Conservation (phyloP, 495 filamentous ascomycete genomes). For the Penicillium tannophilum region DNA sequence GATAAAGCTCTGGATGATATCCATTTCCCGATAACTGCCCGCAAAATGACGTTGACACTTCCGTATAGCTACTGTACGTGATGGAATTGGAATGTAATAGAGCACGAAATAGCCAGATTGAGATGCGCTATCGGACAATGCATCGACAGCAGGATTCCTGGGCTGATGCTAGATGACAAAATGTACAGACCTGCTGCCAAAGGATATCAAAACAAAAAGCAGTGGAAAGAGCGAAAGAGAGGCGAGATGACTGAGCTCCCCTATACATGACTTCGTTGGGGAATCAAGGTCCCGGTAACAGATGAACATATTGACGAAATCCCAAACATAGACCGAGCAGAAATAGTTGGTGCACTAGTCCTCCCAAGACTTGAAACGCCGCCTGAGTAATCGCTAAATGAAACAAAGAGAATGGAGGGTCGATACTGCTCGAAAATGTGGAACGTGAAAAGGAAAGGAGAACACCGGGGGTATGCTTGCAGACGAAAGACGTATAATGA, state of each 20-base stretch:
- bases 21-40: constrained; percentile 2
- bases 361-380: constrained; percentile 28
- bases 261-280: constrained; percentile 22
- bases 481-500: constrained; percentile 11
- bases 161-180: constrained; percentile 22
- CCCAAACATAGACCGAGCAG: constrained; percentile 6
- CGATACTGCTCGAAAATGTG: constrained; percentile 8
- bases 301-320: constrained; percentile 2
- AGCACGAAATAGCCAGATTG: constrained; percentile 2
- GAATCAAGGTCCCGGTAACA: constrained; percentile 2
- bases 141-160: constrained; percentile 9
- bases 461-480: constrained; percentile 22
- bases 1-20: constrained; percentile 7
- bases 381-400: constrained; percentile 31
- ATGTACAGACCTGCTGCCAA: constrained; percentile 25
- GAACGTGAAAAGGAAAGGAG: background rate
- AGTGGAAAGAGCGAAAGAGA: constrained; percentile 12
- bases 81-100: background rate
- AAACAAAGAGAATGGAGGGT: constrained; percentile 5
- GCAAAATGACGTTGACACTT: constrained; percentile 7
- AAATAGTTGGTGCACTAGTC: constrained; percentile 13
- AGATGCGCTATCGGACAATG: constrained; percentile 9
- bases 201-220: constrained; percentile 15
- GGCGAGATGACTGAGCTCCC: constrained; percentile 6
- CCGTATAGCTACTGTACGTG: background rate